phyloP scores from a whole-genome alignment of 2,329 filamentous ascomycete genomes.

The Ophiostoma populinum region DNA sequence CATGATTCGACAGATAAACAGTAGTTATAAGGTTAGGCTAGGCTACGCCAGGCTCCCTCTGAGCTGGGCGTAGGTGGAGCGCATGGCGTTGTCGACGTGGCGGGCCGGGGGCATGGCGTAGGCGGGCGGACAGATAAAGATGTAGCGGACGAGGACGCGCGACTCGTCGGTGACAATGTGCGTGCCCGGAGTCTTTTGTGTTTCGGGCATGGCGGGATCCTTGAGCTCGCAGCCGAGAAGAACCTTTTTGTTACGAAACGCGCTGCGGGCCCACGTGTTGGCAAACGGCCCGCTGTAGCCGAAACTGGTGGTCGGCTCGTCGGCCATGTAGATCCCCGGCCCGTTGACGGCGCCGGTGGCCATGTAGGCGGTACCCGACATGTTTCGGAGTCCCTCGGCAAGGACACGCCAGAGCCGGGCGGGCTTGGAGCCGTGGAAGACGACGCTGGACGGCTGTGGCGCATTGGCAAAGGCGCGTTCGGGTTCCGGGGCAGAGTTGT shows the following conservation, averaged over 20 bases:
- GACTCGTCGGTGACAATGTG: constrained; percentile 10
- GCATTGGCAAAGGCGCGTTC: constrained; percentile 12
- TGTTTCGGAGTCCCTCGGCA: constrained; percentile 12
- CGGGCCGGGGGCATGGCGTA: constrained; percentile 10
- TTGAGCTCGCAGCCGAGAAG: constrained; percentile 13
- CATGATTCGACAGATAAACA: not conserved
- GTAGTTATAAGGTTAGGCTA: no score
- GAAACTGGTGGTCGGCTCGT: constrained; percentile 9
- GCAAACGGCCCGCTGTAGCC: constrained; percentile 6
- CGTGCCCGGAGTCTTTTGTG: constrained; percentile 1
- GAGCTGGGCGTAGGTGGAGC: constrained; percentile 9
- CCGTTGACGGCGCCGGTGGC: constrained; percentile 7
- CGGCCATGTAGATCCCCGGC: constrained; percentile 11
- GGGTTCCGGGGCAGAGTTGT: constrained; percentile 11
- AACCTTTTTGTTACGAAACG: constrained; percentile 7
- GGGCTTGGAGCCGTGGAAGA: constrained; percentile 11
- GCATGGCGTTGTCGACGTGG: constrained; percentile 11
- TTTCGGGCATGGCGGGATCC: constrained; percentile 3
- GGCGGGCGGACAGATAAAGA: constrained; percentile 12
- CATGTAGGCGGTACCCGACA: constrained; percentile 10
- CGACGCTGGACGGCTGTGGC: constrained; percentile 8
- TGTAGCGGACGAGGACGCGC: constrained; percentile 13
- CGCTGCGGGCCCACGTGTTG: constrained; percentile 9
- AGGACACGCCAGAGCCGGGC: constrained; percentile 12
- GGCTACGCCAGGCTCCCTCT: constrained; percentile 8